Percentiles rank a stretch among this genome's conserved stretches.
phyloP scores from a whole-genome alignment of 2,329 filamentous ascomycete species.

The Fusarium citri region DNA sequence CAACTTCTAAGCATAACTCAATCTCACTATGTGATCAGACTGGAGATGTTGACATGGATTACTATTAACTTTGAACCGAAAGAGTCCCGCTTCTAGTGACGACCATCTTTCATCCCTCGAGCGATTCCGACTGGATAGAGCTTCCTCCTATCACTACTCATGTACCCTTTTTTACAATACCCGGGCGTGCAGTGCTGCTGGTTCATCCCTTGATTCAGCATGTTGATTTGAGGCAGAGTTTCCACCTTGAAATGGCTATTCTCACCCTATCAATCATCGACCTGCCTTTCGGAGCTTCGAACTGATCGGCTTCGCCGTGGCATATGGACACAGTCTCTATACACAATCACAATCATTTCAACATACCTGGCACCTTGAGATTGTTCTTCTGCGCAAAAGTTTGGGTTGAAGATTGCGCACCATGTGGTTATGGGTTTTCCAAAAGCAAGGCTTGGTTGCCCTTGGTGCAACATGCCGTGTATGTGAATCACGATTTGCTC shows the following conservation, averaged over 20 bases:
- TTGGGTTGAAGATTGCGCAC: background rate
- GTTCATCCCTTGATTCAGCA: background rate
- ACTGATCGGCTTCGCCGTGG: background rate
- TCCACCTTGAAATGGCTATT: slow-evolving; percentile 13
- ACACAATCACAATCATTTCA: slow-evolving; percentile 7
- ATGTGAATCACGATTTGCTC: slow-evolving; percentile 7
- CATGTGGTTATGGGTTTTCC: background rate
- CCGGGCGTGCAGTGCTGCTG: background rate
- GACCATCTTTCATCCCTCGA: background rate
- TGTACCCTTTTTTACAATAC: background rate
- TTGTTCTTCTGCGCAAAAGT: background rate
- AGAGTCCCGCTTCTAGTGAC: background rate
- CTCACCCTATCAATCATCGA: background rate
- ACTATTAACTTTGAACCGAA: background rate
- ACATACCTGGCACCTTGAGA: background rate
- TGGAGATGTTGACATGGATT: background rate
- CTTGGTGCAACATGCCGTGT: background rate
- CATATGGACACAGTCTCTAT: slow-evolving; percentile 5
- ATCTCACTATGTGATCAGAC: slow-evolving; percentile 1
- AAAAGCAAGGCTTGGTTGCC: background rate
- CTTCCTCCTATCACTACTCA: background rate
- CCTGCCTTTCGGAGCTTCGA: background rate
- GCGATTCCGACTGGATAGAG: background rate
- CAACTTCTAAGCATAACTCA: background rate
- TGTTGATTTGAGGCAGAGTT: background rate